Conservation (phyloP, 306 rosid species). For the Pyrus pyrifolia region DNA sequence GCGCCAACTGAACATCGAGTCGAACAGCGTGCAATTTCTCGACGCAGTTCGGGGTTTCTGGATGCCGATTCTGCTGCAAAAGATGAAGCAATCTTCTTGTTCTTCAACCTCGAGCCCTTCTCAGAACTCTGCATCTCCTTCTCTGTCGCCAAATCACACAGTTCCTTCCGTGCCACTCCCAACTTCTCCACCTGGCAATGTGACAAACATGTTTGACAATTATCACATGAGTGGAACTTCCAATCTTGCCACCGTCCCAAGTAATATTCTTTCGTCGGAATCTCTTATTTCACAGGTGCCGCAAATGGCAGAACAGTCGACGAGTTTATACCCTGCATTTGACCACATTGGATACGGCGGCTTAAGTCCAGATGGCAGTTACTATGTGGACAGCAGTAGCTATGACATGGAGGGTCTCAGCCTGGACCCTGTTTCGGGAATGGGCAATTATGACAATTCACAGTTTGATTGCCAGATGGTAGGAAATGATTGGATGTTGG, state of each 20-base stretch:
- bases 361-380: constrained; percentile 13
- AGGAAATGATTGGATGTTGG: constrained; percentile 45
- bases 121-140: constrained; percentile 20
- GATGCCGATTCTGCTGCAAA: constrained; percentile 72
- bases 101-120: constrained; percentile 21
- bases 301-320: constrained; percentile 23
- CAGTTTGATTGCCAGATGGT: constrained; percentile 48
- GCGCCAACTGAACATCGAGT: constrained; percentile 72
- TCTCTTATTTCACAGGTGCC: constrained; percentile 33
- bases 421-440: constrained; percentile 27
- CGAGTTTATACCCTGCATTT: constrained; percentile 19
- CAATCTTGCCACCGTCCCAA: constrained; percentile 10
- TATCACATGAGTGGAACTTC: constrained; percentile 5
- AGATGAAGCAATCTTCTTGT: constrained; percentile 49
- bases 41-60: constrained; percentile 71
- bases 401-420: constrained; percentile 38
- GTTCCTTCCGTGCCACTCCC: constrained; percentile 25
- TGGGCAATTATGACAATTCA: constrained; percentile 34
- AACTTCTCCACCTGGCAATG: constrained; percentile 19
- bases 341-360: constrained; percentile 23
- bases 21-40: constrained; percentile 65
- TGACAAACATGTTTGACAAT: constrained; percentile 16
- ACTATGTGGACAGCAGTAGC: constrained; percentile 16
- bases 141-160: constrained; percentile 2
- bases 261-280: constrained; percentile 27